Conservation (phyloP, 306 rosid species). For the Echinosophora koreensis region DNA sequence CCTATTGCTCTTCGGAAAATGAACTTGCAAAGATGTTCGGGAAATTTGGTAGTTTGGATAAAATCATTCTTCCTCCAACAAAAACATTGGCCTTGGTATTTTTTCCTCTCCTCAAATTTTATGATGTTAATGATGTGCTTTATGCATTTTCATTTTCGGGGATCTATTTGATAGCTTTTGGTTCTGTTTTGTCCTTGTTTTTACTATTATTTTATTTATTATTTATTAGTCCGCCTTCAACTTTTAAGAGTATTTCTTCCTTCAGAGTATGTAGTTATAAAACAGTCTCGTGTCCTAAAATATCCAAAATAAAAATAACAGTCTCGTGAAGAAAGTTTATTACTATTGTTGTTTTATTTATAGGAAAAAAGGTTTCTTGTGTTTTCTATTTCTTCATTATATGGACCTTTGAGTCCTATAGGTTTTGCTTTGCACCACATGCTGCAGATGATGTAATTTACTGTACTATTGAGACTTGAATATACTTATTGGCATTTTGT, state of each 20-base stretch:
- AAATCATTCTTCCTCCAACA: too few species aligned
- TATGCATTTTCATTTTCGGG: constrained; percentile 3
- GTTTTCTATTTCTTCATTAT: not conserved
- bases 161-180: constrained; percentile 12
- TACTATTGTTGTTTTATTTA: not conserved
- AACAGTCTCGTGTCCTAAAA: not conserved
- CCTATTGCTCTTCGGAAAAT: too few species aligned
- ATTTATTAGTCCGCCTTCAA: not conserved
- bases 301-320: constrained; percentile 7
- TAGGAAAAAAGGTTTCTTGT: not conserved
- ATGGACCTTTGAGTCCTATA: not conserved
- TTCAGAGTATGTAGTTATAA: constrained; percentile 3
- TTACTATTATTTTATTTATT: too few species aligned
- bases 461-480: constrained; percentile 5
- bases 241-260: not conserved
- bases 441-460: constrained; percentile 1
- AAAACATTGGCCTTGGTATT: not conserved
- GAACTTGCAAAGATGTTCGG: too few species aligned
- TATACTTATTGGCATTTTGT: constrained; percentile 24
- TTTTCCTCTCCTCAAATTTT: constrained; percentile 12
- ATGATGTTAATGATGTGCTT: constrained; percentile 17
- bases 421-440: constrained; percentile 10
- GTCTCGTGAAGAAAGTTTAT: constrained; percentile 2
- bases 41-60: too few species aligned
- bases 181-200: constrained; percentile 6